Base-by-base conservation (phyloP, 805 yeast genomes). In the Hanseniaspora vineae region DNA sequence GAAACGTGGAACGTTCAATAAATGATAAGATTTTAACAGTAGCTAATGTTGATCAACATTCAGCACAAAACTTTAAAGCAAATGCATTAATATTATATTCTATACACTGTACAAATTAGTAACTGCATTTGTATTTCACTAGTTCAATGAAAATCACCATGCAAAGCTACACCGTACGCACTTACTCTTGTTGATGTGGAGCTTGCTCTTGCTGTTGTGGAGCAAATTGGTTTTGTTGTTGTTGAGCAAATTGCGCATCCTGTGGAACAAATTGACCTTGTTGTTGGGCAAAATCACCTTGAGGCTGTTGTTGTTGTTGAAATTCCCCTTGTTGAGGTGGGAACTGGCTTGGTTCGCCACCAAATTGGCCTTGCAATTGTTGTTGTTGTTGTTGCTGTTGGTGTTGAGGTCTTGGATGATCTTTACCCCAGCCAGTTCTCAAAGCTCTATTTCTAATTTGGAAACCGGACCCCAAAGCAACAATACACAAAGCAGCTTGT, bases 351-450 rank as follows among this genome's bases (percentile, higher is more conserved):
- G 31, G 50, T 37, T 18, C 37, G 18, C 31, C 35, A 12, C 33
- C 46, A 39, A 35, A 37, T 31, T 43, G 51, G 6, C 14, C 49
- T 37, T 42, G 48, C 32, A 44, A 47, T 6, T 42, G 18, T 19
- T 45, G 45, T 23, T 39, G 39, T 45, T 35, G 46, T 19, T 39
- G 23, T 32, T 48, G 51, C 23, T 50, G 55, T 19, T 48, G 50
- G 29, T 33, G 45, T 39, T 51, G 58, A 37, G 52, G 50, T 47
- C 61, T 56, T 47, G 62, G 64, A 23, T 61, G 60, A 52, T 67
- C 83, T 62, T 80, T 84, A 46, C 95, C 96, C 96, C 96, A 88
- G 33, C 94, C 89, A 55, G 87, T 78, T 60, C 80, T 81, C 60
- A 86, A 65, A 19, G 83, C 80, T 59, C 95, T 73, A 19, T 95